phyloP scores from a whole-genome alignment of 148 eudicot species.

The Vaccinium corymbosum region DNA sequence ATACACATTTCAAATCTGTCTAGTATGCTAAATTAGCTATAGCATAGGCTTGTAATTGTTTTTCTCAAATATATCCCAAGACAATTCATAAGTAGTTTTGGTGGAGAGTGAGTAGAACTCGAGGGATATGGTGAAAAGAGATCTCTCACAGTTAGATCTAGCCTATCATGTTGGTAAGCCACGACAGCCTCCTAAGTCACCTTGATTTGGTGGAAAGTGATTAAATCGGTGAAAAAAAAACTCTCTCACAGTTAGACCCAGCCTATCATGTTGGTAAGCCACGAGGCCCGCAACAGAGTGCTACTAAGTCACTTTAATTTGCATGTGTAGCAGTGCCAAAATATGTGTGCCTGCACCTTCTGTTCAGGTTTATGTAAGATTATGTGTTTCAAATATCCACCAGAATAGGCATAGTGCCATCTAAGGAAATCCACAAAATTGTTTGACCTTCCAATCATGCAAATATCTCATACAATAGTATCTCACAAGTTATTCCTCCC shows the following conservation, averaged over 20 bases:
- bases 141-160: neutral
- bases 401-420: neutral
- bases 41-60: neutral
- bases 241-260: neutral
- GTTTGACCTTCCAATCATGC: neutral
- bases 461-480: neutral
- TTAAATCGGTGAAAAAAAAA: neutral
- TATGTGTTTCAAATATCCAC: neutral
- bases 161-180: too few species aligned
- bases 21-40: neutral
- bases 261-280: neutral
- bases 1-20: neutral
- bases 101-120: neutral
- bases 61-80: neutral
- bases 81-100: neutral
- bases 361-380: neutral
- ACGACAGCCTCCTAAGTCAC: too few species aligned
- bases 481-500: neutral
- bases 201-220: neutral
- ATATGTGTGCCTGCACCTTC: neutral
- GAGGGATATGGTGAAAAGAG: neutral
- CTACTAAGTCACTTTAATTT: neutral
- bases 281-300: too few species aligned
- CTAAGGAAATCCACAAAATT: neutral
- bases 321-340: neutral